Evolutionary conservation across 1,284 basidiomycete genomes (phyloP), one percentile per base, ranked within the genome.

Genomic region (Ganoderma sinense): DNA sequence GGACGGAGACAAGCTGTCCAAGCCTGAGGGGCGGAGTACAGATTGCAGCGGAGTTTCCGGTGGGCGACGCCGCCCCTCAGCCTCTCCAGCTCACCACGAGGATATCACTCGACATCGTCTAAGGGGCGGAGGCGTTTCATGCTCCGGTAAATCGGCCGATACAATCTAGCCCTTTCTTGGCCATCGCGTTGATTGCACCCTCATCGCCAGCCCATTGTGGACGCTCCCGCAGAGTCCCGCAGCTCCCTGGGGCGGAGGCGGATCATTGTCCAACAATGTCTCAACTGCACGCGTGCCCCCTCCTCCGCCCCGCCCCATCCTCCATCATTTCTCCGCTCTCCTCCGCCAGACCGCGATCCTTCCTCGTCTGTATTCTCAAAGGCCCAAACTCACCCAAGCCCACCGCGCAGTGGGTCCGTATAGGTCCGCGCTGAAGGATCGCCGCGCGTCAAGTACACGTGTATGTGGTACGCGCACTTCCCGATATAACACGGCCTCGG

Each of bases 41-140:
- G 75, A 76, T 73, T 74, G 66, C 68, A 65, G 75, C 76, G 75
- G 76, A 77, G 76, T 77, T 76, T 72, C 64, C 71, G 68, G 65
- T 45, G 39, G 23, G 55, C 36, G 70, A 63, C 55, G 58, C 68
- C 65, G 63, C 65, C 64, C 65, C 69, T 51, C 51, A 41, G 18
- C 48, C 62, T 45, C 65, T 53, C 23, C 23, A 53, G 48, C 48
- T 26, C 48, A 29, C 70, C 72, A 75, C 74, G 70, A 71, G 71
- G 71, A 66, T 73, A 69, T 71, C 69, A 63, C 43, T 63, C 56
- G 69, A 63, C 51, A 69, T 66, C 69, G 67, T 56, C 65, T 67
- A 71, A 69, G 53, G 67, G 68, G 64, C 67, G 67, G 70, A 59
- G 65, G 56, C 64, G 62, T 71, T 66, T 70, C 71, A 70, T 72